A percentile compares a stretch with the other conserved stretches of the same genome.
These are phyloP conservation scores for Camelina sativa DNA, from an alignment of 345 rosid species.

Conservation along the genomic window DNA sequence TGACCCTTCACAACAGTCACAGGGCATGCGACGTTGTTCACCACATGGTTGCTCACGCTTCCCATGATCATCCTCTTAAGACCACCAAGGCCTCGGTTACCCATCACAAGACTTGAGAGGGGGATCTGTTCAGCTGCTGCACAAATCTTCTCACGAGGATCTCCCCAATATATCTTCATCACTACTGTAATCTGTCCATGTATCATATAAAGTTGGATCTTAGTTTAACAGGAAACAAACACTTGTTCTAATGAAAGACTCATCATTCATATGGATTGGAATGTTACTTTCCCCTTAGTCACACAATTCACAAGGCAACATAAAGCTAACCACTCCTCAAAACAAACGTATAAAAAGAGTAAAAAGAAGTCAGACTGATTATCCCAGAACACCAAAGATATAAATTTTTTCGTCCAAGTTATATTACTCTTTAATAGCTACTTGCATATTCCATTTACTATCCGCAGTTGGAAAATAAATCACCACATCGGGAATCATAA, in stretches of 20 bases:
- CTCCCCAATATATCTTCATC: slow-evolving; percentile 87
- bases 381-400: background rate
- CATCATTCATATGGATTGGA: background rate
- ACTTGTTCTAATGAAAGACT: background rate
- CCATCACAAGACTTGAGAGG: slow-evolving; percentile 70
- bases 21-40: slow-evolving; percentile 73
- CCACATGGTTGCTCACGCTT: slow-evolving; percentile 84
- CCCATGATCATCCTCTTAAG: slow-evolving; percentile 82
- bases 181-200: slow-evolving; percentile 51
- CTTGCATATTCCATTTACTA: too few relatives aligned
- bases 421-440: background rate
- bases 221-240: background rate
- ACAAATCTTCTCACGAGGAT: slow-evolving; percentile 80
- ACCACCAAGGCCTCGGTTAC: slow-evolving; percentile 84
- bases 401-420: background rate
- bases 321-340: background rate
- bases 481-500: background rate
- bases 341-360: too few relatives aligned
- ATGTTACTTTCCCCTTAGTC: background rate
- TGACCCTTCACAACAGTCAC: slow-evolving; percentile 72
- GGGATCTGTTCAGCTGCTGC: slow-evolving; percentile 79
- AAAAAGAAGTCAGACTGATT: background rate
- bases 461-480: too few relatives aligned
- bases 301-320: slow-evolving; percentile 5
- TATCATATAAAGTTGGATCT: slow-evolving; percentile 22